Evolutionary conservation across 1,139 yeast genomes (phyloP), one percentile per base, ranked within the genome.

Genomic region (Candida mesenterica): DNA sequence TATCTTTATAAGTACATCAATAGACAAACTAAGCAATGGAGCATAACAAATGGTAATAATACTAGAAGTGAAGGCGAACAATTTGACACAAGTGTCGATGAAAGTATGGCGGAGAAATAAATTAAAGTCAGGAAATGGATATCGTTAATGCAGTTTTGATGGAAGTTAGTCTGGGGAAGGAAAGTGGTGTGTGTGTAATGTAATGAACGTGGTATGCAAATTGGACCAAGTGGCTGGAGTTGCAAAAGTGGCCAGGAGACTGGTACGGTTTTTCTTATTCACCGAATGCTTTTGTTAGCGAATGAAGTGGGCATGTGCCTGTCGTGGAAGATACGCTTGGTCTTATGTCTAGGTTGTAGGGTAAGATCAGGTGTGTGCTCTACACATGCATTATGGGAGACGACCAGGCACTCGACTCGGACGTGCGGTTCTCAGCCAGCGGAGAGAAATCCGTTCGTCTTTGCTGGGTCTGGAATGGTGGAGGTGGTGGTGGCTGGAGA

Each of bases 381-480:
- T n/a, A n/a, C n/a, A n/a, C n/a, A n/a, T n/a, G n/a, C 46, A 45
- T 43, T 28, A 46, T 40, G 15, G 50, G 50, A 19, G 50, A 46
- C 33, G 45, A 38, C 50, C 50, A 46, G 9, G 46, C 44, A 9
- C 44, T 41, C 19, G 43, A 36, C 8, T 42, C 47, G n/a, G 44
- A 41, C 14, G 43, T 41, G 25, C 42, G 37, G 28, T 38, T 31
- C 23, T 39, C 37, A 36, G 34, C 39, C 30, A 40, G 31, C 28
- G 48, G 48, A 15, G 45, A 42, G 31, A 29, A 29, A 5, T 31
- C 33, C 15, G 31, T 20, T 9, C 25, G 30, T 12, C 28, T 14
- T 7, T 32, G 30, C 14, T 30, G 31, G 10, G 31, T 24, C 17
- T 34, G 38, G 23, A 35, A 36, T 16, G 39, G 46, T 14, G 43